Conservation (phyloP, 345 rosid genomes). For the Rhizophora mangle region DNA sequence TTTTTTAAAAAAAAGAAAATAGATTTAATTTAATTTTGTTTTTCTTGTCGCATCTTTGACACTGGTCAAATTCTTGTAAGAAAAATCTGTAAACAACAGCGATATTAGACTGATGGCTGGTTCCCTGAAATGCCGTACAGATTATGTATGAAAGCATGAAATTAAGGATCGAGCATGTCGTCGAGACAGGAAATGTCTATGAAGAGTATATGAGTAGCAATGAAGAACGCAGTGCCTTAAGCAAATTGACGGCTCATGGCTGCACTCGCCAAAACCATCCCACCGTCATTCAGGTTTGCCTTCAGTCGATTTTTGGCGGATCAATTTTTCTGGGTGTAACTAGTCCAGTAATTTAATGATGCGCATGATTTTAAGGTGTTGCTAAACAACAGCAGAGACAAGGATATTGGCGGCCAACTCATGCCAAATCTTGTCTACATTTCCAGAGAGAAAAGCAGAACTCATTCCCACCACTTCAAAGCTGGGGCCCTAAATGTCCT, state of each 20-base stretch:
- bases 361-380: slow-evolving; percentile 32
- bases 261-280: slow-evolving; percentile 65
- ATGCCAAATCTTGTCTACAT: slow-evolving; percentile 69
- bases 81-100: not conserved
- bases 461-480: slow-evolving; percentile 58
- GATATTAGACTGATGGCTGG: no score
- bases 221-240: slow-evolving; percentile 27
- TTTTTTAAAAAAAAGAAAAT: no score
- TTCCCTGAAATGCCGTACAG: slow-evolving; percentile 18
- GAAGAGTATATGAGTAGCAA: slow-evolving; percentile 26
- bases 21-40: no score
- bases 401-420: slow-evolving; percentile 28
- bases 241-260: slow-evolving; percentile 42
- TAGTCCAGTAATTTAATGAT: not conserved
- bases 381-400: slow-evolving; percentile 39
- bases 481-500: slow-evolving; percentile 81
- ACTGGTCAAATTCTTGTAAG: not conserved
- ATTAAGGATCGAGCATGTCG: slow-evolving; percentile 38
- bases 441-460: slow-evolving; percentile 56
- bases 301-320: not conserved
- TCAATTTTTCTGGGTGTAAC: not conserved
- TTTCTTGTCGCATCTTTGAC: not conserved
- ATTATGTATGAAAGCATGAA: slow-evolving; percentile 59
- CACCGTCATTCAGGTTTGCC: slow-evolving; percentile 51
- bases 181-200: slow-evolving; percentile 43